Conservation (phyloP, 352 stramenopile genomes). For the Globisporangium mamillatum region DNA sequence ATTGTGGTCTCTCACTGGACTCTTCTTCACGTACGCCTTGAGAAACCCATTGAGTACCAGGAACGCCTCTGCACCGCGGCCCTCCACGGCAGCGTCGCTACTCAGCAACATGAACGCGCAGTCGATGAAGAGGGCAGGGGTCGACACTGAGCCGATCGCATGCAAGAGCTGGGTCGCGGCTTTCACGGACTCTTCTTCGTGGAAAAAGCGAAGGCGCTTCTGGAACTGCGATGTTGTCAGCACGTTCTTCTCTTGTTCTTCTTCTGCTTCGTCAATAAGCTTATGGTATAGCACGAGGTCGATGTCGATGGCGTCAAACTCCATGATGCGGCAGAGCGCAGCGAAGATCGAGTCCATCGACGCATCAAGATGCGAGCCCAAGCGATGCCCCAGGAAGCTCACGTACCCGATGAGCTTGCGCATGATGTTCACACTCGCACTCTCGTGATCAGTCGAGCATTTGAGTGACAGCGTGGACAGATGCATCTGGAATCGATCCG, state of each 20-base stretch:
- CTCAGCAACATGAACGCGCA: slow-evolving; percentile 48
- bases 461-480: slow-evolving; percentile 66
- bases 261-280: slow-evolving; percentile 14
- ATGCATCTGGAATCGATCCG: slow-evolving; percentile 67
- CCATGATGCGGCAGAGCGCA: slow-evolving; percentile 44
- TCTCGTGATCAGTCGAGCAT: slow-evolving; percentile 58
- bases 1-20: not conserved
- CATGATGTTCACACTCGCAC: slow-evolving; percentile 50
- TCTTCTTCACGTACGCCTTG: slow-evolving; percentile 22
- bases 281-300: slow-evolving; percentile 66
- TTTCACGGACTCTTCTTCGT: slow-evolving; percentile 60
- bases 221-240: slow-evolving; percentile 72
- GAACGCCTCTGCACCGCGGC: slow-evolving; percentile 36
- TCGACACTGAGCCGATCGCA: slow-evolving; percentile 41
- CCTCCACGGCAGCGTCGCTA: not conserved
- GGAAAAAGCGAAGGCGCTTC: slow-evolving; percentile 71
- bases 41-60: slow-evolving; percentile 71
- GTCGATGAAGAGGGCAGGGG: slow-evolving; percentile 66
- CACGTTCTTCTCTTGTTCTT: not conserved
- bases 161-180: slow-evolving; percentile 45
- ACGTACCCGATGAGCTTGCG: slow-evolving; percentile 72
- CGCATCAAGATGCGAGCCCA: slow-evolving; percentile 50
- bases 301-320: slow-evolving; percentile 69
- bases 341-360: slow-evolving; percentile 47
- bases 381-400: slow-evolving; percentile 34